phyloP scores from a whole-genome alignment of 257 asterid species.

The Cynanchum wilfordii region DNA sequence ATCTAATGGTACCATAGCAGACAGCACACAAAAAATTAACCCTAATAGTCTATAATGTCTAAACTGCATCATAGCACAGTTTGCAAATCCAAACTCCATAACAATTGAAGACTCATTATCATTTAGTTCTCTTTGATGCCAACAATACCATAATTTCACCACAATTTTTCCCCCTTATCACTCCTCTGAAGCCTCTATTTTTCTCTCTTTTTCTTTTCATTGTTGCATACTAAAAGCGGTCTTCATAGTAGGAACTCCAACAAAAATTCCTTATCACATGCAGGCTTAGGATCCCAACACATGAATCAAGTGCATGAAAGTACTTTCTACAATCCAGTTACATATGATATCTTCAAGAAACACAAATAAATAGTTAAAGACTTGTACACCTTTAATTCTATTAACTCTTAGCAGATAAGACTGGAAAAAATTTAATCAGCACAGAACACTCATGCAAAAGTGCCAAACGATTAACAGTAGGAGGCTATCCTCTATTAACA shows the following conservation, averaged over 20 bases:
- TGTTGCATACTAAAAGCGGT: background rate
- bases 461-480: background rate
- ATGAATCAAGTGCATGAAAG: background rate
- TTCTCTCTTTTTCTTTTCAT: too few relatives aligned
- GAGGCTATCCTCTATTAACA: background rate
- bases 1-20: background rate
- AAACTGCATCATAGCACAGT: conserved; percentile 1
- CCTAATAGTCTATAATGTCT: background rate
- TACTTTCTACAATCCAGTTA: background rate
- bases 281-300: background rate
- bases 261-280: background rate
- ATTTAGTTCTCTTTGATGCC: background rate
- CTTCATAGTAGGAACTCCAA: background rate
- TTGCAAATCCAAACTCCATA: background rate
- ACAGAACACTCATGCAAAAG: background rate
- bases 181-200: background rate
- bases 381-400: background rate
- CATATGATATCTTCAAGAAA: background rate
- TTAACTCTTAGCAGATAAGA: background rate
- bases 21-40: background rate
- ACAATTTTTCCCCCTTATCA: too few relatives aligned
- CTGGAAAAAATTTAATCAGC: background rate
- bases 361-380: background rate
- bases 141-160: background rate
- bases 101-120: background rate